Conservation (phyloP, 129 eudicot species). For the carrot (Daucus carota) region DH1_v3.0 NC_030383.2:59846001-59846500, state of each 20-base stretch:
- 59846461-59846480: too few relatives aligned
- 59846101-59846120: slow-evolving; percentile 62
- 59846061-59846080: slow-evolving; percentile 14
- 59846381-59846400: neutral
- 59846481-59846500: too few relatives aligned
- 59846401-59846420: neutral
- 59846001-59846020: neutral
- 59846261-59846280: neutral
- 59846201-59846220: neutral
- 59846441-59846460: too few relatives aligned
- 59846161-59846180: slow-evolving; percentile 14
- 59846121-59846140: slow-evolving; percentile 66
- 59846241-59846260: neutral
- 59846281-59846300: neutral
- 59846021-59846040: neutral
- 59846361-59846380: neutral
- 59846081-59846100: slow-evolving; percentile 39
- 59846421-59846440: too few relatives aligned
- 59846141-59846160: slow-evolving; percentile 63
- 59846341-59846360: neutral
- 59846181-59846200: neutral
- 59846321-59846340: too few relatives aligned
- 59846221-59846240: neutral
- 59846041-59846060: neutral
- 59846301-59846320: neutral